These are phyloP conservation scores for Entonaema liquescens DNA, from an alignment of 495 filamentous ascomycete genomes.

Conservation along the genomic window DNA sequence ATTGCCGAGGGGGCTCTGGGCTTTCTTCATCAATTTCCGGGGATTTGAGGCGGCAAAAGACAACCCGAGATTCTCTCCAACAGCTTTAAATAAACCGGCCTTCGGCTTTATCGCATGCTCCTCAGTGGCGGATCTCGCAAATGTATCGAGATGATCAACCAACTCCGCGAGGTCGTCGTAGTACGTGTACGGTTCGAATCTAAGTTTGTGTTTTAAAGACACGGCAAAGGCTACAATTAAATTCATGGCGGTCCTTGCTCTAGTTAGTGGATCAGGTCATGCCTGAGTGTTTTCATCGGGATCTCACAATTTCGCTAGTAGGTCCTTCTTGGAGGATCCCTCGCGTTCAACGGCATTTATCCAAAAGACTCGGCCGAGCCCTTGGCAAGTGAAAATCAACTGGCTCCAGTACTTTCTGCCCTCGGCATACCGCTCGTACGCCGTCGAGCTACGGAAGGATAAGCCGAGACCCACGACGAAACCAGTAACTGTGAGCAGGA, in stretches of 20 bases:
- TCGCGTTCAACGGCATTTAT: conserved; percentile 73
- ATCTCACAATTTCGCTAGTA: conserved; percentile 67
- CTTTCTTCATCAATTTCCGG: conserved; percentile 72
- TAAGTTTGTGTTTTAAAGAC: conserved; percentile 84
- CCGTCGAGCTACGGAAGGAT: conserved; percentile 84
- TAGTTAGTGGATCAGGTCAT: conserved; percentile 17
- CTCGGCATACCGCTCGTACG: conserved; percentile 84
- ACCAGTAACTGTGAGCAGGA: conserved; percentile 85
- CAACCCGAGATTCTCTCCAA: conserved; percentile 75
- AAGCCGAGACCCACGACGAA: conserved; percentile 87
- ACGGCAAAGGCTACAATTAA: conserved; percentile 80
- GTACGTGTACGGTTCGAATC: conserved; percentile 83
- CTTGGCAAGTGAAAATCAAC: conserved; percentile 74
- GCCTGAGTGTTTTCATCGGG: not conserved
- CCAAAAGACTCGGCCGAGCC: conserved; percentile 82
- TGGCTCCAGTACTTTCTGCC: conserved; percentile 81
- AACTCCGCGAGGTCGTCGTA: conserved; percentile 72
- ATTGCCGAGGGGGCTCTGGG: conserved; percentile 71
- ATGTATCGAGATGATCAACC: conserved; percentile 70
- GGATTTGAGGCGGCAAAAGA: conserved; percentile 78
- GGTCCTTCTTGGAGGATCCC: conserved; percentile 68
- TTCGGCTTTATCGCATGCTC: conserved; percentile 54
- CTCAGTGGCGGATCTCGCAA: conserved; percentile 72
- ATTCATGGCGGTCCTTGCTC: conserved; percentile 73
- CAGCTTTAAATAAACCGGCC: conserved; percentile 66